These are phyloP conservation scores for Calocera cornea DNA, from an alignment of 768 basidiomycete species.

Conservation along the genomic window DNA sequence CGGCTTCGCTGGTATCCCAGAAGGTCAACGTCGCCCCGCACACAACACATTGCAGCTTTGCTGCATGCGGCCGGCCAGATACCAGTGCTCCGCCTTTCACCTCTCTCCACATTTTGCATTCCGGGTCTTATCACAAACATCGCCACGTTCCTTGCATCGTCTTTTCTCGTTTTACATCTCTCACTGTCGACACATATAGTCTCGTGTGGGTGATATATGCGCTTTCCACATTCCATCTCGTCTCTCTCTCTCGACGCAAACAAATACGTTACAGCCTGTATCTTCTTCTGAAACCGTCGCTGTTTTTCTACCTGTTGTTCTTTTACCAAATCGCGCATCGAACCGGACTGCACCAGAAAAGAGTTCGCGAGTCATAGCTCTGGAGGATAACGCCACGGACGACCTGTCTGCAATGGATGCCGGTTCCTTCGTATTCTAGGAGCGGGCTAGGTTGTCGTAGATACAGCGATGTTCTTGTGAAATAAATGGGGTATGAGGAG, in stretches of 20 bases:
- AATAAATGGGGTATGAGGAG: constrained; percentile 2
- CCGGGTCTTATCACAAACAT: background rate
- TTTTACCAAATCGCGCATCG: background rate
- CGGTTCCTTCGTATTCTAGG: background rate
- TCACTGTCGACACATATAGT: background rate
- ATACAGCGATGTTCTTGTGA: constrained; percentile 3
- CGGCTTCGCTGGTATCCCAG: background rate
- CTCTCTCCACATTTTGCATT: background rate
- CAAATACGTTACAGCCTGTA: background rate
- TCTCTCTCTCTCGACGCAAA: background rate
- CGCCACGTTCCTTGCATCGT: constrained; percentile 2
- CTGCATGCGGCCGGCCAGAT: background rate
- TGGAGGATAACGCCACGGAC: background rate
- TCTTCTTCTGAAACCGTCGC: background rate
- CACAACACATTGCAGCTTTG: background rate
- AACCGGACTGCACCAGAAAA: background rate
- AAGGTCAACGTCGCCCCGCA: background rate
- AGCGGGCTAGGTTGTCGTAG: background rate
- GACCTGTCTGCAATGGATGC: background rate
- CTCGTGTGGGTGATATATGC: constrained; percentile 1
- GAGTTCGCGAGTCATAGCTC: background rate
- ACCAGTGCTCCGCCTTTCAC: background rate
- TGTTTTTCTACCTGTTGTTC: constrained; percentile 4
- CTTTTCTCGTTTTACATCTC: background rate
- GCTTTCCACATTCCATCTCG: background rate